Percentiles rank a stretch among this genome's conserved stretches.
These are phyloP conservation scores for Adansonia digitata DNA, from an alignment of 345 rosid genomes.

Conservation along the genomic window DNA sequence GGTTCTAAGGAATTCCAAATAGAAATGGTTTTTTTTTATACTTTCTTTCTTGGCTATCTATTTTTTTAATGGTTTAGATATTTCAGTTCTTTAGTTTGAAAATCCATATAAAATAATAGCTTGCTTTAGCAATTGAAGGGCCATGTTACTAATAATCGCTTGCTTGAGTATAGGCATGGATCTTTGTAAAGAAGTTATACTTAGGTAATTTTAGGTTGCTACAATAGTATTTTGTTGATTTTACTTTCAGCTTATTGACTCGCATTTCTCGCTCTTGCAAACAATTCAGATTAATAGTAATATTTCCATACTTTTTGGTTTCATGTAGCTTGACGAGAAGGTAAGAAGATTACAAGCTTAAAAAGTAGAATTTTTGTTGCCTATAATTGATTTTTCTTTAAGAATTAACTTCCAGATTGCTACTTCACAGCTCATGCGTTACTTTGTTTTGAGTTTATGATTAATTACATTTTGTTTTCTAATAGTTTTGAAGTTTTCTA, in stretches of 20 bases:
- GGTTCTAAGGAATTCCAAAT: slow-evolving; percentile 57
- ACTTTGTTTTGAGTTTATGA: too few species aligned
- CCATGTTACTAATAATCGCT: slow-evolving; percentile 36
- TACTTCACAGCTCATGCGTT: too few species aligned
- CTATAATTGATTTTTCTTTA: background rate
- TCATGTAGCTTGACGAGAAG: slow-evolving; percentile 80
- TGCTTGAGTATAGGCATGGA: background rate
- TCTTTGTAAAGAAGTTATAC: background rate
- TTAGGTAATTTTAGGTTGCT: background rate
- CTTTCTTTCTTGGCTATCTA: background rate
- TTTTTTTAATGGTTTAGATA: background rate
- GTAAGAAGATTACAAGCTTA: slow-evolving; percentile 29
- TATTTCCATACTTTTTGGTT: slow-evolving; percentile 80
- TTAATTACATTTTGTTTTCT: too few species aligned
- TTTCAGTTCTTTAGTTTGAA: background rate
- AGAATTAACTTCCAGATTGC: background rate
- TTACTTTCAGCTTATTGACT: slow-evolving; percentile 12
- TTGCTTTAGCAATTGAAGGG: slow-evolving; percentile 55
- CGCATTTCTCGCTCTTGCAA: slow-evolving; percentile 43
- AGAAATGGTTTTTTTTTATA: slow-evolving; percentile 62
- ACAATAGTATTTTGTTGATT: background rate
- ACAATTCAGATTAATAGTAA: slow-evolving; percentile 74
- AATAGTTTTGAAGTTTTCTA: too few species aligned
- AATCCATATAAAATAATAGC: slow-evolving; percentile 13
- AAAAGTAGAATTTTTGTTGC: too few species aligned